These are phyloP conservation scores for Bipolaris zeicola DNA, from an alignment of 2,329 filamentous ascomycete genomes.

Conservation along the genomic window DNA sequence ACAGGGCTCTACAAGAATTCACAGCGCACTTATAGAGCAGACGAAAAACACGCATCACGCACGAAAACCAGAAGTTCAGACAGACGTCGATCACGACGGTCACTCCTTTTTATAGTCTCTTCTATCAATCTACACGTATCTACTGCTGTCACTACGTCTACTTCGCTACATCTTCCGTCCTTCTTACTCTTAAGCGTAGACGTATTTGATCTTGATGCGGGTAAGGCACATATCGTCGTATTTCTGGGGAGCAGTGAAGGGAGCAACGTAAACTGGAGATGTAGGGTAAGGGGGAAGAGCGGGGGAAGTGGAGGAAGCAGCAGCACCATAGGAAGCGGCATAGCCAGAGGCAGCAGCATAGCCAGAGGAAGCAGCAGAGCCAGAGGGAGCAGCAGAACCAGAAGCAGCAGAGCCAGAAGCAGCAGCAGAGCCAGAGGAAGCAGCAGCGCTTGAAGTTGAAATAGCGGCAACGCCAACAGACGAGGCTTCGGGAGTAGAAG, in stretches of 20 bases:
- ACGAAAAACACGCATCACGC: slow-evolving; percentile 25
- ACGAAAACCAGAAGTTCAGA: slow-evolving; percentile 23
- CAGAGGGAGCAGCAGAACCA: too few relatives aligned
- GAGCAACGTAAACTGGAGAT: slow-evolving; percentile 27
- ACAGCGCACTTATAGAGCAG: slow-evolving; percentile 22
- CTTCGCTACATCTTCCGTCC: slow-evolving; percentile 24
- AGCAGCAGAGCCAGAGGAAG: slow-evolving; percentile 5
- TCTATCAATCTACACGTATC: slow-evolving; percentile 23
- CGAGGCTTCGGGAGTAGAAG: slow-evolving; percentile 23
- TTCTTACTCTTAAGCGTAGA: slow-evolving; percentile 27
- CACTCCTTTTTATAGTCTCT: slow-evolving; percentile 22
- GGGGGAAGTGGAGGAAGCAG: slow-evolving; percentile 9
- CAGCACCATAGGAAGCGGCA: background rate
- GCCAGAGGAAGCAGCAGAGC: background rate
- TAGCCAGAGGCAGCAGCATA: too few relatives aligned
- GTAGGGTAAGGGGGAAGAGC: slow-evolving; percentile 28
- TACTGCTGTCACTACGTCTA: slow-evolving; percentile 26
- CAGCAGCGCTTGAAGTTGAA: slow-evolving; percentile 19
- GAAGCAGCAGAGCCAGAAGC: background rate
- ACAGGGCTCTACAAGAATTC: slow-evolving; percentile 19
- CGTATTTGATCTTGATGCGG: slow-evolving; percentile 23
- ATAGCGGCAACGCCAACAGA: slow-evolving; percentile 22
- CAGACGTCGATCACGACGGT: slow-evolving; percentile 20
- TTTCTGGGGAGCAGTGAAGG: slow-evolving; percentile 23
- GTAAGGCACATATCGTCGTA: slow-evolving; percentile 25